Percentiles rank a stretch among this genome's conserved stretches.
Evolutionary conservation across 208 protist genomes (phyloP).

Genomic region (Crithidia fasciculata): DNA sequence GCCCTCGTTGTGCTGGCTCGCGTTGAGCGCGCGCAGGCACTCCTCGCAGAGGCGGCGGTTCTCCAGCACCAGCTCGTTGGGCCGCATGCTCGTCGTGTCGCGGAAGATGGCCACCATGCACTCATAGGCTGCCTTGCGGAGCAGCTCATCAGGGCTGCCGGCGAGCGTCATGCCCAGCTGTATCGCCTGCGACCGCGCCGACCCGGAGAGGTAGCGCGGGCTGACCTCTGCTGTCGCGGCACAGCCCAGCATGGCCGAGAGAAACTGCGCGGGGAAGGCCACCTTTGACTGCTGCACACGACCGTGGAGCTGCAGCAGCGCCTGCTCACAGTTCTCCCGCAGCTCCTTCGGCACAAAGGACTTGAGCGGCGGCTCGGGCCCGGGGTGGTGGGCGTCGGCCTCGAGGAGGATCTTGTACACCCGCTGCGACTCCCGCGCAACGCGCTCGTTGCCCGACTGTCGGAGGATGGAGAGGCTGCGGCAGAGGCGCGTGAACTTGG

Average conservation of each 20-base stretch:
- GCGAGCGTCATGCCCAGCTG: conserved; percentile 79
- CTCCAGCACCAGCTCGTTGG: conserved; percentile 85
- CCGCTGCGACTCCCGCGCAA: conserved; percentile 73
- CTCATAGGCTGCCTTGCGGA: conserved; percentile 77
- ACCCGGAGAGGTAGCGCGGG: conserved; percentile 70
- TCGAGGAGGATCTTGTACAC: conserved; percentile 79
- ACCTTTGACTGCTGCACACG: conserved; percentile 57
- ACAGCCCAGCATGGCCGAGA: conserved; percentile 78
- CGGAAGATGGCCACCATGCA: conserved; percentile 86
- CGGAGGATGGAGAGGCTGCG: conserved; percentile 75
- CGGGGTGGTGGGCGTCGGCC: conserved; percentile 49
- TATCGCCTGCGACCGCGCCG: conserved; percentile 65
- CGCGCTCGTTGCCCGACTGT: conserved; percentile 74
- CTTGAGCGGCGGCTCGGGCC: conserved; percentile 72
- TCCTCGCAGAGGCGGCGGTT: conserved; percentile 84
- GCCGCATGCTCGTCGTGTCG: conserved; percentile 67
- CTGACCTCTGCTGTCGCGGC: conserved; percentile 78
- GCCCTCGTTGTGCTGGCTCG: conserved; percentile 84
- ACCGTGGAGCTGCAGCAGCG: conserved; percentile 81
- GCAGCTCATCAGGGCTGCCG: conserved; percentile 60
- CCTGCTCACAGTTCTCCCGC: conserved; percentile 81
- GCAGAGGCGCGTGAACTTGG: conserved; percentile 86
- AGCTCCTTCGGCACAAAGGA: conserved; percentile 87
- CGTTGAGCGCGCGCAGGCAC: conserved; percentile 75
- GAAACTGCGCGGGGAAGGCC: conserved; percentile 71